Base-by-base conservation (phyloP, 2,329 filamentous ascomycete species). In the Exophiala alcalophila region DNA sequence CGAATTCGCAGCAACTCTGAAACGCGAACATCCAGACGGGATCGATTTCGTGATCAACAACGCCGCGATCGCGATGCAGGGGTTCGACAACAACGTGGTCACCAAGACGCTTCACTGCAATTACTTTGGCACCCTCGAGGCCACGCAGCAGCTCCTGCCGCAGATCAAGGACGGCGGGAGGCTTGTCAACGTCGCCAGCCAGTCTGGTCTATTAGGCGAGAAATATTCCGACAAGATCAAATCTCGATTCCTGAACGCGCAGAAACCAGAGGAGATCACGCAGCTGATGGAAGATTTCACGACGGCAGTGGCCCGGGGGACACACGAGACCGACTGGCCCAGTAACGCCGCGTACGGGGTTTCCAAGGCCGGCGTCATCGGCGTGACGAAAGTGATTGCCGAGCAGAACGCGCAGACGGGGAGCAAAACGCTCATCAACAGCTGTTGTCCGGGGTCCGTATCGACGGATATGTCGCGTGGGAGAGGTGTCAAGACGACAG, bases 11-110 rank as follows among this genome's bases (percentile, higher is more conserved):
- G 56, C 61, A 1, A 61, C 65, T 29, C 40, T 77, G 27, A 64
- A 66, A 49, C 56, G 65, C 31, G 56, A 67, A 20, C 72, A 77
- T 46, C 64, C 65, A 2, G 64, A 71, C 5, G 72, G 72, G 3
- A 63, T 77, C 21, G 73, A 77, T 44, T 65, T 76, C 25, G 60
- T 76, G 8, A 68, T 77, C 58, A 77, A 77, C 59, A 77, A 77
- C 46, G 74, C 74, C 0, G 73, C 65, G 3, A 67, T 73, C 27
- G 70, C 69, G 1, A 54, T 72, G 60, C 50, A 69, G 4, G 70
- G 70, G 2, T 73, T 72, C 40, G 63, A 75, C 50, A 45, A 61
- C 4, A 59, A 70, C 16, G 62, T 77, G 15, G 74, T 76, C 21
- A 65, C 67, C 39, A 61, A 63, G 15, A 78, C 74, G 0, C 59